Base-by-base conservation (phyloP, 192 early-diverging fungal genomes). In the Coemansia brasiliensis region DNA sequence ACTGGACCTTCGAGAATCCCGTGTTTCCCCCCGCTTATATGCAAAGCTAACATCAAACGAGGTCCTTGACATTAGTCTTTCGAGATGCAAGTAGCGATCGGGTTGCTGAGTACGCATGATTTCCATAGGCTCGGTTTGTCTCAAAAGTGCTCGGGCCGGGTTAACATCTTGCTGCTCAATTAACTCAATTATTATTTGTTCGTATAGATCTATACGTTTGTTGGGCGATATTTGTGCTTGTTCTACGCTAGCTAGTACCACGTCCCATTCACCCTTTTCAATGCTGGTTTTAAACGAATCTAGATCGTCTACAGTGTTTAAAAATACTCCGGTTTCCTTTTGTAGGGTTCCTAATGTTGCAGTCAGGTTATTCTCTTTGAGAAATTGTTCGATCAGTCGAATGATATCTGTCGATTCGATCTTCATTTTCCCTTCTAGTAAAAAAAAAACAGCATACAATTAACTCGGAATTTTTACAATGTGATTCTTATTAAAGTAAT, bases 91-190 rank as follows among this genome's bases (percentile, higher is more conserved):
- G 60, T 94, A 95, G 29, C 92, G 82, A 12, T 96, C 93, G 1
- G 89, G 87, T 39, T 88, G 80, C 11, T 80, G 66, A 7, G 87
- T 83, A 22, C 87, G 85, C 42, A 97, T 64, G 22, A 89, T 43
- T 55, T 95, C 86, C 90, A 95, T 94, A 2, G 94, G 89, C 38
- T 94, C 93, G 0, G 94, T 97, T 56, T 96, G 90, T 37, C 91
- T 74, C 58, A 98, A 68, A 39, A 96, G 67, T 2, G 87, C 88
- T 16, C 92, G 77, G 1, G 94, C 94, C 11, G 93, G 91, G 7
- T 83, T 85, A 4, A 91, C 69, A 63, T 98, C 94, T 7, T 83
- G 72, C 62, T 85, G 76, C 59, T 98, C 96, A 6, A 91, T 82
- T 9, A 96, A 76, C 59, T 98, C 96, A 29, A 95, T 71, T 13